These are phyloP conservation scores for Xylariaceae sp. DNA, from an alignment of 2,329 filamentous ascomycete species.

Conservation along the genomic window DNA sequence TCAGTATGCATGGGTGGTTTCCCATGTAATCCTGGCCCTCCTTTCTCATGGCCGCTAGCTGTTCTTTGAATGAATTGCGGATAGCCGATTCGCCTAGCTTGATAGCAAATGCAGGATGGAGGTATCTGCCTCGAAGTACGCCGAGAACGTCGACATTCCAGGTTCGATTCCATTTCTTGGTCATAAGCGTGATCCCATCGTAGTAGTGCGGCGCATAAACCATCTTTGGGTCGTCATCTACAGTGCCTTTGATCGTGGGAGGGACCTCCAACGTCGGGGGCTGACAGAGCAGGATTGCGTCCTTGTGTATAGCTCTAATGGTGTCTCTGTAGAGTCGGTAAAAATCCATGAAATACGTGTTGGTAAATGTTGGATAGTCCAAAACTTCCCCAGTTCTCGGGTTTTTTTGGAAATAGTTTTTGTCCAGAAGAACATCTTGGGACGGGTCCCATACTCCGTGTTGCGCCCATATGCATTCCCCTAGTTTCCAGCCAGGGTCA, in stretches of 20 bases:
- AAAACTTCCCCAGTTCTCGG: constrained; percentile 76
- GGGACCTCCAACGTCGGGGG: constrained; percentile 92
- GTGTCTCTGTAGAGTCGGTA: constrained; percentile 78
- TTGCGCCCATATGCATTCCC: constrained; percentile 96
- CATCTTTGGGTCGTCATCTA: constrained; percentile 87
- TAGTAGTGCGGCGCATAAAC: constrained; percentile 96
- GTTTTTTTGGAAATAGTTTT: constrained; percentile 86
- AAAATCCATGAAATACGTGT: constrained; percentile 88
- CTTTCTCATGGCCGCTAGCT: constrained; percentile 80
- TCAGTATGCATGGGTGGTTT: constrained; percentile 85
- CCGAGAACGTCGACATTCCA: constrained; percentile 98
- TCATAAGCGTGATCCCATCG: constrained; percentile 94
- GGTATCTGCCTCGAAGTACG: constrained; percentile 85
- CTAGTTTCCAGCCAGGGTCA: constrained; percentile 86
- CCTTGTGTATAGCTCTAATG: constrained; percentile 77
- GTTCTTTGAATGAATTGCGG: constrained; percentile 88
- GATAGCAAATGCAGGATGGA: constrained; percentile 88
- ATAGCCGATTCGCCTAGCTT: constrained; percentile 94
- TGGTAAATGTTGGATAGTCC: constrained; percentile 86
- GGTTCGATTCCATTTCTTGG: constrained; percentile 96
- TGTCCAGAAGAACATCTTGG: constrained; percentile 77
- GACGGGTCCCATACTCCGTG: constrained; percentile 92
- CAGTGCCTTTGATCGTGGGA: constrained; percentile 83
- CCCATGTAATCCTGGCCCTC: constrained; percentile 91
- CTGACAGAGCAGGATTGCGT: constrained; percentile 88